Conservation (phyloP, 495 filamentous ascomycete species). For the Aspergillus bertholletiae region DNA sequence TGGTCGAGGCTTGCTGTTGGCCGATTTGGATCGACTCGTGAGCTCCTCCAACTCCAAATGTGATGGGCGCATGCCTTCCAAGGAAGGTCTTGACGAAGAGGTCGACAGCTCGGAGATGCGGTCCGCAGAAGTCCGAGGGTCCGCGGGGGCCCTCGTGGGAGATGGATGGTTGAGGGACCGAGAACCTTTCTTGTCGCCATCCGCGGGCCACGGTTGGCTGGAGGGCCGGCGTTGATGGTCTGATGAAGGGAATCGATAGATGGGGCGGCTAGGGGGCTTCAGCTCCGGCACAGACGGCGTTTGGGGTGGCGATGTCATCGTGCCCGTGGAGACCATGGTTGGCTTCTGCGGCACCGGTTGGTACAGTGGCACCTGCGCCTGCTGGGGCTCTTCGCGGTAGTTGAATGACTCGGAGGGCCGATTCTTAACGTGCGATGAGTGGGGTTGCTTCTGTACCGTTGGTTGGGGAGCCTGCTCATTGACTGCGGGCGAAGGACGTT, state of each 20-base stretch:
- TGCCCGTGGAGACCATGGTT: slow-evolving; percentile 86
- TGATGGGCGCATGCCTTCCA: slow-evolving; percentile 68
- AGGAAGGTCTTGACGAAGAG: slow-evolving; percentile 71
- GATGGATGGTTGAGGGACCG: slow-evolving; percentile 29
- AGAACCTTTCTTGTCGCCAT: slow-evolving; percentile 20
- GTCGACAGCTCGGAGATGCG: slow-evolving; percentile 50
- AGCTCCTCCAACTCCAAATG: slow-evolving; percentile 57
- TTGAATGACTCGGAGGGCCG: slow-evolving; percentile 13
- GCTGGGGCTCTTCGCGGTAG: slow-evolving; percentile 20
- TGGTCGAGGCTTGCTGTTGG: slow-evolving; percentile 61
- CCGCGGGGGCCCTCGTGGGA: slow-evolving; percentile 28
- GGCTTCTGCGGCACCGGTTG: slow-evolving; percentile 59
- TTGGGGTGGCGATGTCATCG: slow-evolving; percentile 79
- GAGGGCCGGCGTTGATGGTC: slow-evolving; percentile 53
- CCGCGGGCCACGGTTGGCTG: slow-evolving; percentile 45
- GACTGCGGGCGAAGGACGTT: slow-evolving; percentile 33
- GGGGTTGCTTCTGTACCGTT: slow-evolving; percentile 23
- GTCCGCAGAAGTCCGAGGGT: slow-evolving; percentile 48
- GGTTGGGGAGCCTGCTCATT: slow-evolving; percentile 19
- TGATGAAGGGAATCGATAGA: slow-evolving; percentile 58
- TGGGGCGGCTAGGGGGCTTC: slow-evolving; percentile 45
- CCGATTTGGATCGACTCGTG: slow-evolving; percentile 58
- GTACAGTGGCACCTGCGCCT: slow-evolving; percentile 42
- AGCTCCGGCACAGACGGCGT: slow-evolving; percentile 48
- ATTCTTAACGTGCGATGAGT: slow-evolving; percentile 24